These are phyloP conservation scores for Nowakowskiella sp. DNA, from an alignment of 192 early-diverging fungal species.

Conservation along the genomic window DNA sequence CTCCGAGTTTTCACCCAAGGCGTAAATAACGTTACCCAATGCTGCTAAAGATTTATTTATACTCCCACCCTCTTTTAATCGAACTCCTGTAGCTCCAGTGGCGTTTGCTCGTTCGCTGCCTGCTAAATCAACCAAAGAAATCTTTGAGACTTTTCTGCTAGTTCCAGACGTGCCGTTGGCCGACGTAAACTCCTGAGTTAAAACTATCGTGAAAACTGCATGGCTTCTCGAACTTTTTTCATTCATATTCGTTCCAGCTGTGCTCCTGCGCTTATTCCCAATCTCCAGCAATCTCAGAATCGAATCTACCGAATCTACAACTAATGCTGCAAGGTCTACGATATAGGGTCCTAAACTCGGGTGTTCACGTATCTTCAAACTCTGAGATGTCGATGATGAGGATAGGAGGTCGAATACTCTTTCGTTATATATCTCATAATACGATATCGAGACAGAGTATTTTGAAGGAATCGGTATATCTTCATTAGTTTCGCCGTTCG, in stretches of 20 bases:
- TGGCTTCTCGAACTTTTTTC: too few relatives aligned
- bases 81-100: constrained; percentile 73
- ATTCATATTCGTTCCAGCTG: too few relatives aligned
- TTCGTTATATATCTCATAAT: constrained; percentile 91
- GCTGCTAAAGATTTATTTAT: constrained; percentile 91
- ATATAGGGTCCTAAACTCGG: constrained; percentile 65
- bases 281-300: constrained; percentile 69
- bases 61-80: constrained; percentile 86
- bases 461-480: too few relatives aligned
- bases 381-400: too few relatives aligned
- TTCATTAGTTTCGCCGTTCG: too few relatives aligned
- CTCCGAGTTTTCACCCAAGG: constrained; percentile 65
- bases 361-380: constrained; percentile 62
- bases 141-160: constrained; percentile 5
- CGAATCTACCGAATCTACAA: constrained; percentile 65
- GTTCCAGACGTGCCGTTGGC: neutral
- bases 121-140: constrained; percentile 76
- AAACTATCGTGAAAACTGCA: constrained; percentile 13
- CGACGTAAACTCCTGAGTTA: constrained; percentile 7
- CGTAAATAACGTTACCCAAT: constrained; percentile 89
- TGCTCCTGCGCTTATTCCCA: too few relatives aligned
- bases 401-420: constrained; percentile 71
- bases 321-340: constrained; percentile 79
- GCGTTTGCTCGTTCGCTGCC: constrained; percentile 85
- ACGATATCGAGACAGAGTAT: too few relatives aligned